Percentiles rank a stretch among this genome's conserved stretches.
Conservation (phyloP, 2,329 filamentous ascomycete species). For the Trichoderma koningiopsis region DNA sequence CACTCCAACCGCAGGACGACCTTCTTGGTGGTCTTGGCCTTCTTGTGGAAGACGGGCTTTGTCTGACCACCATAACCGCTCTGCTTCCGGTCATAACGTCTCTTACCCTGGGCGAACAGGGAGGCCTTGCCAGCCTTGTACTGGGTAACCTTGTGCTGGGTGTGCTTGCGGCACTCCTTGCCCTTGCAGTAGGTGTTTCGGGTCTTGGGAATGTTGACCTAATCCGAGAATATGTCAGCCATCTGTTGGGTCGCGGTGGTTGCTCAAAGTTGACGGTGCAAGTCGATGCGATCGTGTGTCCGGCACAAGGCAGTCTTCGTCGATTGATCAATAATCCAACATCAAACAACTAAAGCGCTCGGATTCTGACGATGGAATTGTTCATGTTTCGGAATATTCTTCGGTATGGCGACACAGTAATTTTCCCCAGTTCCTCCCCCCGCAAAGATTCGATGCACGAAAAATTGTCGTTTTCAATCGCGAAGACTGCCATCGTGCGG, state of each 20-base stretch:
- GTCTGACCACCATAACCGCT: slow-evolving; percentile 99
- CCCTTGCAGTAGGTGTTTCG: slow-evolving; percentile 97
- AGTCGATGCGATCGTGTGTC: slow-evolving; percentile 25
- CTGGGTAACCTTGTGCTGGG: slow-evolving; percentile 90
- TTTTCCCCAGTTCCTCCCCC: background rate
- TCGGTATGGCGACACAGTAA: background rate
- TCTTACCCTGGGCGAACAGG: slow-evolving; percentile 97
- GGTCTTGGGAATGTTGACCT: slow-evolving; percentile 99
- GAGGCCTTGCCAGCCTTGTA: slow-evolving; percentile 98
- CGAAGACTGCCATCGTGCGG: slow-evolving; percentile 38
- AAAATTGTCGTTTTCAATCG: slow-evolving; percentile 13
- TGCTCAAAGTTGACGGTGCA: slow-evolving; percentile 1
- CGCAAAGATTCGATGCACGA: background rate
- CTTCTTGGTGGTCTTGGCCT: slow-evolving; percentile 99
- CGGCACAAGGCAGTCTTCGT: slow-evolving; percentile 30
- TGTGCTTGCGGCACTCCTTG: slow-evolving; percentile 91
- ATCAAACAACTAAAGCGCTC: background rate
- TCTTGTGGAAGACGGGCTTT: slow-evolving; percentile 99
- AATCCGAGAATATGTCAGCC: slow-evolving; percentile 30
- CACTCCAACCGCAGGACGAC: slow-evolving; percentile 98
- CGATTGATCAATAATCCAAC: background rate
- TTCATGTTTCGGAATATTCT: background rate
- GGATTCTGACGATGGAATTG: background rate
- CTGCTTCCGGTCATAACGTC: slow-evolving; percentile 99
- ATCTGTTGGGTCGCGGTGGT: slow-evolving; percentile 30